Conservation (phyloP, 371 early-diverging fungal genomes). For the Entomophthora muscae region DNA sequence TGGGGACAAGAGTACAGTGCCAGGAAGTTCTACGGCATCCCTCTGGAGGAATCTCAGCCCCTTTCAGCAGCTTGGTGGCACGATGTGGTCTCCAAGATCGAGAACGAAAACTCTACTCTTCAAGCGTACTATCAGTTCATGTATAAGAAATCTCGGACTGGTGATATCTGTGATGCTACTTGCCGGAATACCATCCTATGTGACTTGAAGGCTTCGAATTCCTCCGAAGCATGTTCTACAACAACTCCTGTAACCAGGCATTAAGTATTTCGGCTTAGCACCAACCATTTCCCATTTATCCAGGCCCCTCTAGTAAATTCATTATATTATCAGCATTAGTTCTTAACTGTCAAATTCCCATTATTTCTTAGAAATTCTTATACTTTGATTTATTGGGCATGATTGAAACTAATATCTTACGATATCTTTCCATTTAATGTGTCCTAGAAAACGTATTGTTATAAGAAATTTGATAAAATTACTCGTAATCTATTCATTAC, state of each 20-base stretch:
- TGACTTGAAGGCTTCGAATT: background rate
- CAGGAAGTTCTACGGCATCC: background rate
- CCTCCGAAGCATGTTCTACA: conserved; percentile 1
- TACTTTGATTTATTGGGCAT: too few species aligned
- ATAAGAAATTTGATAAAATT: too few species aligned
- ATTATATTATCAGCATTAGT: too few species aligned
- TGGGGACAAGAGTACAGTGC: conserved; percentile 5
- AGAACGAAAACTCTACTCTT: background rate
- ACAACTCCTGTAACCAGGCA: conserved; percentile 5
- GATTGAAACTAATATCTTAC: too few species aligned
- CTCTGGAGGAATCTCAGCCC: background rate
- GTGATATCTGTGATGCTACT: background rate
- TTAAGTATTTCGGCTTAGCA: background rate
- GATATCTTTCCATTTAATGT: too few species aligned
- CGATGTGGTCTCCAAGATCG: background rate
- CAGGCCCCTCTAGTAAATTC: too few species aligned
- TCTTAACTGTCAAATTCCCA: too few species aligned
- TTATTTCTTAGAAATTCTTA: too few species aligned
- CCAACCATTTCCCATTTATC: background rate
- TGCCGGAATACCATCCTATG: background rate
- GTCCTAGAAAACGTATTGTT: too few species aligned
- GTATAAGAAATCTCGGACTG: background rate
- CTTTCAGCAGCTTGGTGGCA: conserved; percentile 5
- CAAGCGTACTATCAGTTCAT: background rate
- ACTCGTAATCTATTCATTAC: too few species aligned